Percentiles rank a stretch among this genome's conserved stretches.
Conservation (phyloP, 768 basidiomycete genomes). For the Lactifluus piperatus region DNA sequence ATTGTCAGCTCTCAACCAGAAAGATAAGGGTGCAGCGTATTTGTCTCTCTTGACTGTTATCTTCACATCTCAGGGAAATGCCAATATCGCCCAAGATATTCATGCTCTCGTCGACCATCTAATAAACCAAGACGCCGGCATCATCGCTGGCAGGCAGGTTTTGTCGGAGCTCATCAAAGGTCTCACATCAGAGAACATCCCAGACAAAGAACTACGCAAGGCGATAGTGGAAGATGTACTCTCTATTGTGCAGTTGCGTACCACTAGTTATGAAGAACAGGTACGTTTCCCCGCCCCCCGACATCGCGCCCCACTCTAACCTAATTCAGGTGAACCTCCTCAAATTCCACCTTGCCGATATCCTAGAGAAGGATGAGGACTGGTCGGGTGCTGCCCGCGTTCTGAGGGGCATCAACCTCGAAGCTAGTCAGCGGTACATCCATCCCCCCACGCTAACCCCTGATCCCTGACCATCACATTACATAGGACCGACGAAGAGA, state of each 20-base stretch:
- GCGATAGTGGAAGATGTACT: slow-evolving; percentile 71
- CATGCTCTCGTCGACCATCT: slow-evolving; percentile 71
- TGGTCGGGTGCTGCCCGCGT: slow-evolving; percentile 91
- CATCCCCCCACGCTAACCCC: neutral
- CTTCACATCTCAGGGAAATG: slow-evolving; percentile 41
- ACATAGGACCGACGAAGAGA: slow-evolving; percentile 57
- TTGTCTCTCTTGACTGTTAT: slow-evolving; percentile 59
- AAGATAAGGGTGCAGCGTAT: slow-evolving; percentile 77
- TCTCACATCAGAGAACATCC: slow-evolving; percentile 47
- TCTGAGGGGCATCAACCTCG: slow-evolving; percentile 86
- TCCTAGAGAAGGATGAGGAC: slow-evolving; percentile 83
- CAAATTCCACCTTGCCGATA: slow-evolving; percentile 83
- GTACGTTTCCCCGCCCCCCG: slow-evolving; percentile 34
- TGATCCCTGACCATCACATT: neutral
- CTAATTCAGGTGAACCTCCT: slow-evolving; percentile 62
- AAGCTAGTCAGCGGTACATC: slow-evolving; percentile 75
- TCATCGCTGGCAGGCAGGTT: slow-evolving; percentile 84
- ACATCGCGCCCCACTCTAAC: neutral
- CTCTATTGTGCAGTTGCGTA: slow-evolving; percentile 57
- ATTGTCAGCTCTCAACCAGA: slow-evolving; percentile 58
- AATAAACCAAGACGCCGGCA: slow-evolving; percentile 72
- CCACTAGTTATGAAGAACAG: slow-evolving; percentile 94
- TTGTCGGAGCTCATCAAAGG: slow-evolving; percentile 75
- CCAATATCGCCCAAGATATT: slow-evolving; percentile 44
- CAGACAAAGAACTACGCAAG: slow-evolving; percentile 51